Evolutionary conservation across 129 eudicot genomes (phyloP).

Genomic region (Cynara cardunculus): DNA sequence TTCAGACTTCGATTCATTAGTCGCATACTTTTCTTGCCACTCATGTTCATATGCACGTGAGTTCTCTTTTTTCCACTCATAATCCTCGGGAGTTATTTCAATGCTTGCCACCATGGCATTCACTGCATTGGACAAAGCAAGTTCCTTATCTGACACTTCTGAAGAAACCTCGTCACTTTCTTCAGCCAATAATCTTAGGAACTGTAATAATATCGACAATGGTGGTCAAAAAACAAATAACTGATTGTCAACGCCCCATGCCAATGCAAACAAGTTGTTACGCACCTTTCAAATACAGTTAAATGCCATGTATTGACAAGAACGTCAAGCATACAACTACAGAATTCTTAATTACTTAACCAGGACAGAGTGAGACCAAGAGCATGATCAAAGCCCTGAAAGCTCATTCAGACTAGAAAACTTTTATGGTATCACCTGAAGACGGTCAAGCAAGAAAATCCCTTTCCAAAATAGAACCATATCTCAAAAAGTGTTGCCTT

Average conservation of each 20-base stretch:
- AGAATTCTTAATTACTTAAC: not conserved
- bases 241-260: not conserved
- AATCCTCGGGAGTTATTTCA: slow-evolving; percentile 46
- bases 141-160: slow-evolving; percentile 65
- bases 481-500: not conserved
- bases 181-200: slow-evolving; percentile 70
- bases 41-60: slow-evolving; percentile 74
- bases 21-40: slow-evolving; percentile 58
- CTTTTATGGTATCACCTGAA: not conserved
- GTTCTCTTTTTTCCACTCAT: slow-evolving; percentile 53
- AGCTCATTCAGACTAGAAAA: not conserved
- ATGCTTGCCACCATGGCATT: slow-evolving; percentile 76
- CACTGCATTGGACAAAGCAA: slow-evolving; percentile 70
- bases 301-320: not conserved
- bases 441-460: not conserved
- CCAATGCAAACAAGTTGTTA: not conserved
- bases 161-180: slow-evolving; percentile 51
- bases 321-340: not conserved
- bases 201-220: slow-evolving; percentile 43
- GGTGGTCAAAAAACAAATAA: slow-evolving; percentile 4
- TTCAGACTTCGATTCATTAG: slow-evolving; percentile 42
- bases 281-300: not conserved
- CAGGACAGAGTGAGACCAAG: not conserved
- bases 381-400: not conserved
- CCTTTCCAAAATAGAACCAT: not conserved